Evolutionary conservation across 2,329 filamentous ascomycete genomes (phyloP), one percentile per base, ranked within the genome.

Genomic region (Cercospora beticola): DNA sequence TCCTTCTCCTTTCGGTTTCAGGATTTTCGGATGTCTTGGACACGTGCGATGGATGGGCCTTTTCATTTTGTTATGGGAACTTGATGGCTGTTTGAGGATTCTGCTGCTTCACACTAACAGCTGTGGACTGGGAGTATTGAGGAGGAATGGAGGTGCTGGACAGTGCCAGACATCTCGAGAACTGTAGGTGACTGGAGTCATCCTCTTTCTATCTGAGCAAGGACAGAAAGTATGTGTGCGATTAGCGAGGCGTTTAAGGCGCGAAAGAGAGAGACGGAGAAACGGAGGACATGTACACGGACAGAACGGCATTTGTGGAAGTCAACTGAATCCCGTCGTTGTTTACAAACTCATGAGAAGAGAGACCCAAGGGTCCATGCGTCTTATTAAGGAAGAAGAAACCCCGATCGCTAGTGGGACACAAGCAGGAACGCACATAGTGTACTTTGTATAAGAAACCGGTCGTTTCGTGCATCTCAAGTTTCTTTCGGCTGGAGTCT

Each of bases 201-300:
- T 40, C 36, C n/a, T 1, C 36, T 6, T 7, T 14, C 36, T n/a
- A 7, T n/a, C 5, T n/a, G 36, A 40, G 36, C 14, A 40, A 40
- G 14, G 36, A n/a, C 14, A 40, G 26, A 8, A 18, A 14, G 21
- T 49, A 23, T 21, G 7, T 18, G 62, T 64, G 62, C 49, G 62
- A 30, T 64, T 64, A 64, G 62, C 62, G 62, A 56, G 62, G 62
- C 62, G 62, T 64, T 57, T 12, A 57, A 30, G 52, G 52, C 52
- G 52, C 21, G 52, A 30, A 21, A 57, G 52, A 26, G 26, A 56
- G 12, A 56, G 23, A 12, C 14, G n/a, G 18, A 26, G n/a, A 10
- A 5, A 9, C 43, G n/a, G 43, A 21, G 18, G 33, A 16, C 14
- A 40, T 40, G 33, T 14, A 40, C 33, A 40, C 5, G 33, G 33